Evolutionary conservation across 768 basidiomycete species (phyloP), one percentile per base, ranked within the genome.

Genomic region (Crepidotus variabilis): DNA sequence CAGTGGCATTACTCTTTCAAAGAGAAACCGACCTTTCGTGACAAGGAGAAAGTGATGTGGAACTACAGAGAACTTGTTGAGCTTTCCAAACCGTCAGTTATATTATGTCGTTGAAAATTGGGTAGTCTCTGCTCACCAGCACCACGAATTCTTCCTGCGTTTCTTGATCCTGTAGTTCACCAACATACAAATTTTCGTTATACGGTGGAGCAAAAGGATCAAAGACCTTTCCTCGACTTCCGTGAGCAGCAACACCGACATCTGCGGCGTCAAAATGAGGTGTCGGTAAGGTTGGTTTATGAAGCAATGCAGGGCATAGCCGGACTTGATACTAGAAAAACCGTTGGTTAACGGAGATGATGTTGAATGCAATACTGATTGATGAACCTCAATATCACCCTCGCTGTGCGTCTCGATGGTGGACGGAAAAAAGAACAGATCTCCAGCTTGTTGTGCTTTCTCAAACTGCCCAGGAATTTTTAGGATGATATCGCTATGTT

Each of bases 131-230:
- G 67, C 84, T 63, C 63, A 93, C 92, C 74, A 94, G 71, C 20
- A 89, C 76, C 35, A 81, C 81, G 69, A 91, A 92, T 49, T 83
- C 78, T 33, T 77, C 76, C 9, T 74, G 77, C 46, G 73, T 72
- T 18, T 80, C 82, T 50, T 83, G 83, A 55, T 87, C 85, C 51
- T 77, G 78, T 50, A 96, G 68, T 60, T 90, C 87, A 0, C 91
- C 93, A 1, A 97, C 72, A 61, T 82, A 80, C 13, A 98, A 76
- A 53, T 87, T 85, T 7, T 81, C 76, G 50, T 83, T 83, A 67
- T 95, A 97, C 4, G 95, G 95, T 4, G 92, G 90, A n/a, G 79
- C 73, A 69, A 98, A 96, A 0, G 93, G 93, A 64, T 94, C 85
- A 21, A 61, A 64, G 45, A 74, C 75, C 55, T 69, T 70, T 51